Conservation (phyloP, 2,329 filamentous ascomycete species). For the Neonectria faginata region DNA sequence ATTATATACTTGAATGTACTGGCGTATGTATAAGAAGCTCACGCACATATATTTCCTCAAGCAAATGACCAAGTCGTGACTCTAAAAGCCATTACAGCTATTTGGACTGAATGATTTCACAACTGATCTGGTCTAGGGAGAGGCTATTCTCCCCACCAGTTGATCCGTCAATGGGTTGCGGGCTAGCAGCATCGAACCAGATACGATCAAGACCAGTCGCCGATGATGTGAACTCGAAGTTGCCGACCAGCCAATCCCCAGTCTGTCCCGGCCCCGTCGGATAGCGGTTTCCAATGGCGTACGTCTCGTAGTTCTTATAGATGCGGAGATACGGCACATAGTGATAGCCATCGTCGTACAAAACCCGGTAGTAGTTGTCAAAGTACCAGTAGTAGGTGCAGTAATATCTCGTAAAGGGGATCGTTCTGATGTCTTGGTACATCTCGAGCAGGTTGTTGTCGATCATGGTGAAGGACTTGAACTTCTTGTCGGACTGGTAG, state of each 20-base stretch:
- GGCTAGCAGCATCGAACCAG: neutral
- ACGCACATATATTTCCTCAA: no score
- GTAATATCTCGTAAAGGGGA: neutral
- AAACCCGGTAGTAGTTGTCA: neutral
- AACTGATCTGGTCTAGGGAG: neutral
- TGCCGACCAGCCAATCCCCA: neutral
- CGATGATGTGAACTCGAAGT: neutral
- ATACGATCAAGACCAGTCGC: neutral
- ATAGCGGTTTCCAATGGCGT: neutral
- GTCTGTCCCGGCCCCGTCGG: neutral
- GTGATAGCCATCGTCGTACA: neutral
- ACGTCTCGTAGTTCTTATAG: neutral
- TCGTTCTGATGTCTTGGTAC: neutral
- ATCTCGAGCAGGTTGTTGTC: neutral
- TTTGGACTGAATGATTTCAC: neutral
- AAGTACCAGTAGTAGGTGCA: neutral
- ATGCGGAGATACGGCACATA: neutral
- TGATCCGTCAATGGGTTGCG: neutral
- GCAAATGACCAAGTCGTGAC: no score
- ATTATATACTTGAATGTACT: no score
- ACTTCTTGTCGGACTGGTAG: neutral
- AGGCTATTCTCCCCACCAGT: neutral
- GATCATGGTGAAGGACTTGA: neutral
- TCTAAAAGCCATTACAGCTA: neutral
- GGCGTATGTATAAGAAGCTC: no score